Conservation (phyloP, 805 yeast species). For the Sugiyamaella boreocaroliniensis region DNA sequence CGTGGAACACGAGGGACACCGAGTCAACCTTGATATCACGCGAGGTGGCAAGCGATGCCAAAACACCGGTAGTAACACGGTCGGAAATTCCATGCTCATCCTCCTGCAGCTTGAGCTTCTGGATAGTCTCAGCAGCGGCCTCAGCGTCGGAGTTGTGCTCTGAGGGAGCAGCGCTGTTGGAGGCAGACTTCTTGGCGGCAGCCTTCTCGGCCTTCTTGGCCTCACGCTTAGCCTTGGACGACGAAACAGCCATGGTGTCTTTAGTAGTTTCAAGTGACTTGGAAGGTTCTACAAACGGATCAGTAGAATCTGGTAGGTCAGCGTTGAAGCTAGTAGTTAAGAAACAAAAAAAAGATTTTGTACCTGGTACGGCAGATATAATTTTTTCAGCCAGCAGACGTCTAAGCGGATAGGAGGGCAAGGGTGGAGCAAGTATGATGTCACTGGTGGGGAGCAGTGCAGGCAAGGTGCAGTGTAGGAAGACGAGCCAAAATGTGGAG, state of each 20-base stretch:
- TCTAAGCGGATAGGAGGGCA: no score
- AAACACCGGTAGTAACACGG: slow-evolving; percentile 96
- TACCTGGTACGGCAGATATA: background rate
- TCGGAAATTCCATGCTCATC: slow-evolving; percentile 93
- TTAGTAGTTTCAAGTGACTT: background rate
- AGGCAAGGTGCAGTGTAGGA: no score
- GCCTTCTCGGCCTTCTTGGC: slow-evolving; percentile 91
- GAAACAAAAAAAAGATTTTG: background rate
- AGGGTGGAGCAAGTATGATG: no score
- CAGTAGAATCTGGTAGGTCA: background rate
- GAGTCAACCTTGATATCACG: slow-evolving; percentile 91
- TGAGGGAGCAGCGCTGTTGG: slow-evolving; percentile 38
- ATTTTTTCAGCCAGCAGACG: background rate
- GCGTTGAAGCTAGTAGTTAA: background rate
- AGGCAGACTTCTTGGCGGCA: slow-evolving; percentile 48
- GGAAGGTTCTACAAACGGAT: no score
- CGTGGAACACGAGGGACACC: slow-evolving; percentile 90
- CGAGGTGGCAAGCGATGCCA: slow-evolving; percentile 80
- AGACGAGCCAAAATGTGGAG: no score
- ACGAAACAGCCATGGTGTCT: slow-evolving; percentile 40
- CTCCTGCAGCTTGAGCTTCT: slow-evolving; percentile 82
- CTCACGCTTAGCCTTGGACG: slow-evolving; percentile 97
- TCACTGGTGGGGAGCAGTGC: no score
- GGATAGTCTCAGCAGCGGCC: slow-evolving; percentile 69
- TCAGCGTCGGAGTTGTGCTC: slow-evolving; percentile 15